Evolutionary conservation across 1,284 basidiomycete species (phyloP).

Genomic region (Rhizoctonia solani): DNA sequence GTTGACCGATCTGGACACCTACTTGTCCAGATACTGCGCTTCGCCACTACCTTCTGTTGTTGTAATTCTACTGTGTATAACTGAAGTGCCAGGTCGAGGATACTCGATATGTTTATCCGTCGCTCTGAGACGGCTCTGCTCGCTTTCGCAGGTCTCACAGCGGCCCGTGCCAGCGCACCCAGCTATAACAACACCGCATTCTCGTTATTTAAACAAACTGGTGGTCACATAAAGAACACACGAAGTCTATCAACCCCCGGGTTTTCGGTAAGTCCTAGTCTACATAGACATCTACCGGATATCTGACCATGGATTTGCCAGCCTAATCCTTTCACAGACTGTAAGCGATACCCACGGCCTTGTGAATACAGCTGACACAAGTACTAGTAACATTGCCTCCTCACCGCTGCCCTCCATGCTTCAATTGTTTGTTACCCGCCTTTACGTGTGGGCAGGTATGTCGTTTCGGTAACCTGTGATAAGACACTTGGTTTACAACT

Average conservation of each 20-base stretch:
- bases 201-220: neutral
- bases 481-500: no score
- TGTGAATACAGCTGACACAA: neutral
- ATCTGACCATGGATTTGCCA: no score
- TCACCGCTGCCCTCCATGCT: constrained; percentile 54
- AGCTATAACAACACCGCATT: constrained; percentile 1
- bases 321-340: constrained; percentile 19
- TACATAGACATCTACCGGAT: neutral
- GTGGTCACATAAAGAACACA: neutral
- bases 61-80: neutral
- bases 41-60: neutral
- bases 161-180: constrained; percentile 7
- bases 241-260: constrained; percentile 3
- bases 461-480: neutral
- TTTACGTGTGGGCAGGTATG: constrained; percentile 76
- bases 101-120: constrained; percentile 4
- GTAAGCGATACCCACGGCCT: constrained; percentile 3
- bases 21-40: no score
- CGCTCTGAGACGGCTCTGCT: constrained; percentile 10
- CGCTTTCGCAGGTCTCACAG: constrained; percentile 14
- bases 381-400: constrained; percentile 14
- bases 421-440: constrained; percentile 82
- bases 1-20: no score
- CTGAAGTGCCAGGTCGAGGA: neutral
- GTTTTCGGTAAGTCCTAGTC: constrained; percentile 9